Percentiles rank a stretch among this genome's conserved stretches.
Conservation (phyloP, 2,329 filamentous ascomycete species). For the Trichoderma oligosporum region DNA sequence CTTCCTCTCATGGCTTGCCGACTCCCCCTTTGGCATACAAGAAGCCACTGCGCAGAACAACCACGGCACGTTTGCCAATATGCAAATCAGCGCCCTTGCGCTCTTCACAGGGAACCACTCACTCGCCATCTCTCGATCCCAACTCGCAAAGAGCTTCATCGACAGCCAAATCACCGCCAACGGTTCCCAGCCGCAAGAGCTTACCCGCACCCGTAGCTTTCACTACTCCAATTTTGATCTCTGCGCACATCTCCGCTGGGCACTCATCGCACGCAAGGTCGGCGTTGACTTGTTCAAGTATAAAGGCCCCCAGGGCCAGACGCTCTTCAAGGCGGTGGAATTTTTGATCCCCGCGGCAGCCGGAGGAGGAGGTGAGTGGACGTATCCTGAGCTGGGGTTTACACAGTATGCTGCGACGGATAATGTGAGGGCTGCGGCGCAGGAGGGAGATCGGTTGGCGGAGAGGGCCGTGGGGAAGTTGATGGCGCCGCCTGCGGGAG, state of each 20-base stretch:
- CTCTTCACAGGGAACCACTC: slow-evolving; percentile 26
- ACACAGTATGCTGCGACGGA: slow-evolving; percentile 27
- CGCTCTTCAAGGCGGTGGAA: slow-evolving; percentile 24
- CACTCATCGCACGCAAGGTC: slow-evolving; percentile 23
- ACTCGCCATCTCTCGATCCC: slow-evolving; percentile 2
- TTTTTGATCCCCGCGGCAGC: slow-evolving; percentile 27
- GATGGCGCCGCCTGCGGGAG: slow-evolving; percentile 25
- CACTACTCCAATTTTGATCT: slow-evolving; percentile 31
- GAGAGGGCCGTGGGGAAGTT: slow-evolving; percentile 16
- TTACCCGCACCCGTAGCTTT: slow-evolving; percentile 28
- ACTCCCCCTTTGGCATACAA: slow-evolving; percentile 24
- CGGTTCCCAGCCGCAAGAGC: slow-evolving; percentile 28
- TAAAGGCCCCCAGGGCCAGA: slow-evolving; percentile 25
- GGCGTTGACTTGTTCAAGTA: slow-evolving; percentile 26
- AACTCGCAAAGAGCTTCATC: slow-evolving; percentile 20
- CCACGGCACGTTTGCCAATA: slow-evolving; percentile 28
- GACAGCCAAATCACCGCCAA: slow-evolving; percentile 24
- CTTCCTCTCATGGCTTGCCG: slow-evolving; percentile 27
- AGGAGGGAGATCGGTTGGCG: slow-evolving; percentile 24
- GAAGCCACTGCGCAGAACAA: slow-evolving; percentile 25
- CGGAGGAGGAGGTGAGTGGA: slow-evolving; percentile 22
- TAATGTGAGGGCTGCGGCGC: slow-evolving; percentile 26
- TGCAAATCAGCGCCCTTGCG: slow-evolving; percentile 27
- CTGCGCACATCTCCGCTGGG: slow-evolving; percentile 22
- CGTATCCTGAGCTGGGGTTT: slow-evolving; percentile 25